These are phyloP conservation scores for Leccinum griseonigrum DNA, from an alignment of 1,284 basidiomycete species.

Conservation along the genomic window DNA sequence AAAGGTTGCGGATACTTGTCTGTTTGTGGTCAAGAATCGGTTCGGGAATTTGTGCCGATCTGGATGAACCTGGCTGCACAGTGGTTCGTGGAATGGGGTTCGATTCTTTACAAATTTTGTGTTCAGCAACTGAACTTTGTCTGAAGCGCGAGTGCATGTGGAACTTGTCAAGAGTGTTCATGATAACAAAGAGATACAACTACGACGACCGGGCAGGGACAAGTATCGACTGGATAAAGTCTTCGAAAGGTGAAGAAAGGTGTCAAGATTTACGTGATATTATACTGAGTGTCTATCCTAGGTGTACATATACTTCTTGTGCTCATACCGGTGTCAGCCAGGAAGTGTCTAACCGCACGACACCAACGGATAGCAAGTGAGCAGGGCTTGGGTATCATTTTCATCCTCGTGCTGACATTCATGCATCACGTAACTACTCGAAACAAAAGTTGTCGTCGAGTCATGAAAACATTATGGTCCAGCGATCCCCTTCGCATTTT, in stretches of 20 bases:
- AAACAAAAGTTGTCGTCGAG: slow-evolving; percentile 86
- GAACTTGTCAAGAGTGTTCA: slow-evolving; percentile 93
- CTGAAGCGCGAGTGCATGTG: slow-evolving; percentile 90
- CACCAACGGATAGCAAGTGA: slow-evolving; percentile 87
- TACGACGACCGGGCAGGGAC: slow-evolving; percentile 82
- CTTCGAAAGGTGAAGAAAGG: slow-evolving; percentile 94
- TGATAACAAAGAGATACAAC: slow-evolving; percentile 74
- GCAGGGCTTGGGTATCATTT: slow-evolving; percentile 25
- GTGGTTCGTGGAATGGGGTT: slow-evolving; percentile 97
- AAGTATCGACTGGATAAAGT: slow-evolving; percentile 89
- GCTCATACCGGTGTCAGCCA: slow-evolving; percentile 50
- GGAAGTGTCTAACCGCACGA: slow-evolving; percentile 97
- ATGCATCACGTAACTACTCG: slow-evolving; percentile 61
- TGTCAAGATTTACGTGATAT: slow-evolving; percentile 94
- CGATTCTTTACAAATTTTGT: slow-evolving; percentile 28
- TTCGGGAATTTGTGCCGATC: slow-evolving; percentile 97
- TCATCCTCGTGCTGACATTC: slow-evolving; percentile 13
- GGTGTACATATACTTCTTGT: not conserved
- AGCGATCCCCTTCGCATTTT: slow-evolving; percentile 96
- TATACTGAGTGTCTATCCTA: slow-evolving; percentile 62
- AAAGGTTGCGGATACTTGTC: slow-evolving; percentile 73
- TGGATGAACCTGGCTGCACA: slow-evolving; percentile 92
- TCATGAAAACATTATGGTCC: slow-evolving; percentile 94
- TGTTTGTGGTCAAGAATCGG: slow-evolving; percentile 81
- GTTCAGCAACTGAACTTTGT: not conserved